Evolutionary conservation across 306 rosid genomes (phyloP).

Genomic region (Lithocarpus polystachyus): DNA sequence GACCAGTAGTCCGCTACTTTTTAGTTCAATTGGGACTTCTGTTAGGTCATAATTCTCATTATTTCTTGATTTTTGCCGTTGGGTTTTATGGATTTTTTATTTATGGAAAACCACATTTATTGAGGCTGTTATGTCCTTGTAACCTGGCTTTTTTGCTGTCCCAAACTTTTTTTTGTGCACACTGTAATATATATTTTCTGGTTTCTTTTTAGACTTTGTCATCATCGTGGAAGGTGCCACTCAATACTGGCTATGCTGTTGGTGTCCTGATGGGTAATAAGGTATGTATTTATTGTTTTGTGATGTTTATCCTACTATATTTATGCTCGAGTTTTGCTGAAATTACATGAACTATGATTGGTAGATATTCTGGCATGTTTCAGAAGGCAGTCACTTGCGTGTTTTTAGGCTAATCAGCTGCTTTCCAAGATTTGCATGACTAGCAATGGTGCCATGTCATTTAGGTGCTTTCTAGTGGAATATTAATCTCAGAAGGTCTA

Average conservation of each 20-base stretch:
- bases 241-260: slow-evolving; percentile 55
- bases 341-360: not conserved
- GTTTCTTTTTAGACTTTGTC: slow-evolving; percentile 62
- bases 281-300: slow-evolving; percentile 41
- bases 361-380: slow-evolving; percentile 5
- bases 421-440: slow-evolving; percentile 2
- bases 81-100: not conserved
- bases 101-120: not conserved
- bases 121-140: not conserved
- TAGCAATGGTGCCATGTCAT: not conserved
- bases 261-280: slow-evolving; percentile 77
- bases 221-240: slow-evolving; percentile 63
- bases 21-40: not conserved
- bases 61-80: not conserved
- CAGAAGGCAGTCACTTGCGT: slow-evolving; percentile 12
- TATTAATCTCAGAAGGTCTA: not conserved
- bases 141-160: slow-evolving; percentile 3
- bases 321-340: slow-evolving; percentile 1
- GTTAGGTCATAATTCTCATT: not conserved
- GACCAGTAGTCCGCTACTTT: not conserved
- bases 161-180: not conserved
- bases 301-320: slow-evolving; percentile 6
- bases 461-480: not conserved
- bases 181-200: slow-evolving; percentile 7
- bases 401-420: slow-evolving; percentile 5